A percentile compares a stretch with the other conserved stretches of the same genome.
phyloP scores from a whole-genome alignment of 1,139 yeast genomes.

The Zygoascus hellenicus region DNA sequence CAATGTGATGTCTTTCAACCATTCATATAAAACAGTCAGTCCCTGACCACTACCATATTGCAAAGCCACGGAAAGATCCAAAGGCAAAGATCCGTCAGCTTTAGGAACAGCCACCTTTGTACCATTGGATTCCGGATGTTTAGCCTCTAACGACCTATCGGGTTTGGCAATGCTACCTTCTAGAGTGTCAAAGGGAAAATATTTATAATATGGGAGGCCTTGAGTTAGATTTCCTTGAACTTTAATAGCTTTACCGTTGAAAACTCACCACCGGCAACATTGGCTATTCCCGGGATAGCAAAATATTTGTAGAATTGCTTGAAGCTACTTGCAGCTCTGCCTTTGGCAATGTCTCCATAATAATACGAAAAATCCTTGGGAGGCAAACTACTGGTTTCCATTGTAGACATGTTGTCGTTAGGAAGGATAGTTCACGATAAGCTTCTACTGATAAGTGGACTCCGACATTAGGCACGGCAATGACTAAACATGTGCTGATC shows the following conservation, averaged over 20 bases:
- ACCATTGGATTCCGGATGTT: slow-evolving; percentile 32
- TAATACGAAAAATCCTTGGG: slow-evolving; percentile 55
- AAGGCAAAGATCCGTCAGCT: slow-evolving; percentile 5
- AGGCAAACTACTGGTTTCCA: slow-evolving; percentile 2
- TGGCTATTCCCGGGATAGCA: slow-evolving; percentile 62
- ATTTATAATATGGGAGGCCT: slow-evolving; percentile 75
- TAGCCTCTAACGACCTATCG: slow-evolving; percentile 47
- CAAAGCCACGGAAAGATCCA: slow-evolving; percentile 63
- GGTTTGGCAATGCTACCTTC: slow-evolving; percentile 52
- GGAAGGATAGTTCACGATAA: neutral
- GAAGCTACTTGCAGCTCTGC: slow-evolving; percentile 64
- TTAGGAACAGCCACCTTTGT: slow-evolving; percentile 17
- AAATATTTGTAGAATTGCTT: slow-evolving; percentile 71
- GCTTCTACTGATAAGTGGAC: slow-evolving; percentile 3
- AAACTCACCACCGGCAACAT: slow-evolving; percentile 51
- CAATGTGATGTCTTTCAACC: slow-evolving; percentile 62
- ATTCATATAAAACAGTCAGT: slow-evolving; percentile 57
- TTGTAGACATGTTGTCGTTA: neutral
- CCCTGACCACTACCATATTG: slow-evolving; percentile 85
- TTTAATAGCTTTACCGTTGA: neutral
- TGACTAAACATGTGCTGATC: neutral
- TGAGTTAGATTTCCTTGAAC: neutral
- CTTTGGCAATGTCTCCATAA: slow-evolving; percentile 60
- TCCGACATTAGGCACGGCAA: slow-evolving; percentile 4
- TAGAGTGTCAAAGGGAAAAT: slow-evolving; percentile 72